Base-by-base conservation (phyloP, 371 early-diverging fungal species). In the Synchytrium microbalum region DNA sequence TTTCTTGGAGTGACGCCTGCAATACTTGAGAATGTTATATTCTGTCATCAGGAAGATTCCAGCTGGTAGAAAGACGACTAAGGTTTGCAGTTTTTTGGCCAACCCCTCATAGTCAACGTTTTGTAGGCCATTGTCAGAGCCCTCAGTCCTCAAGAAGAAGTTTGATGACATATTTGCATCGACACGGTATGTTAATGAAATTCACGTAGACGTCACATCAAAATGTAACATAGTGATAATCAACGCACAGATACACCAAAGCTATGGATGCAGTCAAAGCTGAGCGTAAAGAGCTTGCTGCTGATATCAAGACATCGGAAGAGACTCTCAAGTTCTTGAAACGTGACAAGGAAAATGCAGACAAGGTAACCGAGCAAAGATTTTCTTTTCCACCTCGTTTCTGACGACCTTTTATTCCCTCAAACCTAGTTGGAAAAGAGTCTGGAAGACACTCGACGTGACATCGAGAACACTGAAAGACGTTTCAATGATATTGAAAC, bases 41-140 rank as follows among this genome's bases (percentile, higher is more conserved):
- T 99, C 68, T 98, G 98, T 73, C 99, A 99, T 72, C 99, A 99
- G 76, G 99, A 99, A 72, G 99, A 99, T 13, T 91, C 93, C 53
- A 91, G 87, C 66, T 99, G 99, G 96, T 83, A 77, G 53, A 32
- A 38, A 2, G 30, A 5, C 54, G 60, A 5, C 2, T 26, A 28
- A 24, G 0, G 1, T 26, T 31, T 38, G 46, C 5, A 19, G 55
- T 46, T 59, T 2, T 1, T 46, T 52, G 28, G 56, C 24, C 53
- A 30, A 32, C 14, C 31, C 1, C 62, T 61, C 59, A 32, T 32
- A 16, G 8, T 26, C 0, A 23, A 67, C 24, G 0, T 14, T 60
- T 52, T 32, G 52, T 46, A 86, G 86, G 94, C 99, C 99, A 5
- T 79, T 99, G 23, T 82, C 92, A 0, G 99, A 99, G 66, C 88